Evolutionary conservation across 2,329 filamentous ascomycete species (phyloP).

Genomic region (Ophiostoma perfectum): DNA sequence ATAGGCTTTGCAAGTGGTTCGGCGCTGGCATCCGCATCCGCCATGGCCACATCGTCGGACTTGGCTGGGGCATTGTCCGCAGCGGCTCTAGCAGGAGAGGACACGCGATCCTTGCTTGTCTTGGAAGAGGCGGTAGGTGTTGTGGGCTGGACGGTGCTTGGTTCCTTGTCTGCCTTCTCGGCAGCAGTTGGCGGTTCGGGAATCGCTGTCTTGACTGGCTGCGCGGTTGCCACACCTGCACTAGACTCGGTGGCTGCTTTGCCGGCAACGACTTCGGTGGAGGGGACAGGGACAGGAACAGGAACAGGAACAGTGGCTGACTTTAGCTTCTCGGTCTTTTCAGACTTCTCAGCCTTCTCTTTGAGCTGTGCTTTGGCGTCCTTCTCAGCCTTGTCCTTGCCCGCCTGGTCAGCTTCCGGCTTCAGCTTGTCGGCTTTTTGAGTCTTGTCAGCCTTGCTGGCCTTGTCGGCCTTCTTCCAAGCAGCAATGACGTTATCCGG

Average conservation of each 20-base stretch:
- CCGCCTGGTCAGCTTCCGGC: not conserved
- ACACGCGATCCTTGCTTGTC: not conserved
- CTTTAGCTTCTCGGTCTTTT: not conserved
- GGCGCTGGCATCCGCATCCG: not conserved
- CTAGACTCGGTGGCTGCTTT: not conserved
- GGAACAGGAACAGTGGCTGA: not conserved
- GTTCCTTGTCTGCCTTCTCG: not conserved
- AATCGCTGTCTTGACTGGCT: not conserved
- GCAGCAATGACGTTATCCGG: slow-evolving; percentile 34
- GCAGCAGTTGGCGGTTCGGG: not conserved
- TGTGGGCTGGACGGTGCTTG: not conserved
- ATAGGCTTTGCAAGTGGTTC: not conserved
- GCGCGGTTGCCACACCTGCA: not conserved
- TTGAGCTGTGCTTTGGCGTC: no score
- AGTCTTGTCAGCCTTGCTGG: not conserved
- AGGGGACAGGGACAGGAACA: not conserved
- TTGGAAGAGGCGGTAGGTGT: not conserved
- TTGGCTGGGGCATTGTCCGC: slow-evolving; percentile 12
- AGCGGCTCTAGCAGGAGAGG: not conserved
- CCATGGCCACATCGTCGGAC: slow-evolving; percentile 12
- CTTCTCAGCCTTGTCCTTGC: not conserved
- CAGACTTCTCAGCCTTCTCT: not conserved
- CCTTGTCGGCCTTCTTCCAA: slow-evolving; percentile 24
- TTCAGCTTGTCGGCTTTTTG: slow-evolving; percentile 21
- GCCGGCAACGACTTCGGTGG: not conserved